phyloP scores from a whole-genome alignment of 2,329 filamentous ascomycete genomes.

The Pyricularia pennisetigena region DNA sequence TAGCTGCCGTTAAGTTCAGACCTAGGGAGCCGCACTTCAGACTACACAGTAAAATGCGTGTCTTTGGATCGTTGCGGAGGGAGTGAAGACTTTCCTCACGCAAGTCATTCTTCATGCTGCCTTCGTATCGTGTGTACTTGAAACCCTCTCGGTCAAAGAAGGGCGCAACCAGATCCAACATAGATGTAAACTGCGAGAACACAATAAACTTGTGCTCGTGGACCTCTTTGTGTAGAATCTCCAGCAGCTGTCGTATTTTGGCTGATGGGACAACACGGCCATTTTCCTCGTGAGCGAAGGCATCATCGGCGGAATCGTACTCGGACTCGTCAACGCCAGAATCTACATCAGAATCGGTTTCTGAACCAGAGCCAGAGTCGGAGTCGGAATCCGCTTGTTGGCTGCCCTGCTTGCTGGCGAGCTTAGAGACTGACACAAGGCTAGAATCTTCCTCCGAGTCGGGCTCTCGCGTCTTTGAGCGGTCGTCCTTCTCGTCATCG shows the following conservation, averaged over 20 bases:
- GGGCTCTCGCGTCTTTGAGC: conserved; percentile 12
- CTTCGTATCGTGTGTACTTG: conserved; percentile 83
- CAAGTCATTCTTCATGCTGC: conserved; percentile 85
- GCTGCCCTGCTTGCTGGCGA: conserved; percentile 13
- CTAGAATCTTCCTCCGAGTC: conserved; percentile 22
- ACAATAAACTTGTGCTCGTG: conserved; percentile 91
- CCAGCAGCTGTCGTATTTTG: conserved; percentile 80
- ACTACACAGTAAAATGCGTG: conserved; percentile 81
- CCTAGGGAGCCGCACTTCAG: conserved; percentile 89
- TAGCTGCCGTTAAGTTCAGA: conserved; percentile 88
- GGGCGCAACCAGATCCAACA: conserved; percentile 93
- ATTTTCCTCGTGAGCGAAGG: conserved; percentile 7
- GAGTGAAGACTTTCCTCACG: conserved; percentile 77
- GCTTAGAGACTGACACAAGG: conserved; percentile 23
- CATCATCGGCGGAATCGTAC: background rate
- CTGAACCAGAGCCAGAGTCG: conserved; percentile 28
- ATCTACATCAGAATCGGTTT: conserved; percentile 15
- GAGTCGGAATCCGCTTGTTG: conserved; percentile 16
- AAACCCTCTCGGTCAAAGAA: conserved; percentile 70
- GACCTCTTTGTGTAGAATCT: conserved; percentile 70
- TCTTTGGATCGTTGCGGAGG: conserved; percentile 64
- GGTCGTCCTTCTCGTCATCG: conserved; percentile 33
- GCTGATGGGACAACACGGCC: conserved; percentile 60
- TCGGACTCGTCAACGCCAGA: background rate
- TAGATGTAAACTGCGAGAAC: conserved; percentile 96